phyloP scores from a whole-genome alignment of 192 early-diverging fungal species.

The Phycomyces nitens region DNA sequence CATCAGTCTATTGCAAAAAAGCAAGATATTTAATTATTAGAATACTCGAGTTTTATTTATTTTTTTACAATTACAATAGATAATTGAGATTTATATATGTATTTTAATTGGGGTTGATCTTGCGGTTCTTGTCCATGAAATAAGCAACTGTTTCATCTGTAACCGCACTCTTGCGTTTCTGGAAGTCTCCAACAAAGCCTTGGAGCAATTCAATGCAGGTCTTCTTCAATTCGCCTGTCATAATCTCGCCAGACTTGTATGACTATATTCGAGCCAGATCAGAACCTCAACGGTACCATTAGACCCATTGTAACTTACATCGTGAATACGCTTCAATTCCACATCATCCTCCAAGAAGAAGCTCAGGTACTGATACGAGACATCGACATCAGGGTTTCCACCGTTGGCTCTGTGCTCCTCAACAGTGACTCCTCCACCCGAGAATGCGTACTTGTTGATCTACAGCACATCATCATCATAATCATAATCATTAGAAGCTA shows the following conservation, averaged over 20 bases:
- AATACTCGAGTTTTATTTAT: too few species aligned
- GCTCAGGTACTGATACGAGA: constrained; percentile 88
- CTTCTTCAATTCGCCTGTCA: constrained; percentile 87
- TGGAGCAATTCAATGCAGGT: constrained; percentile 82
- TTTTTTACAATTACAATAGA: too few species aligned
- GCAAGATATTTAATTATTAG: too few species aligned
- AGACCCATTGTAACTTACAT: constrained; percentile 21
- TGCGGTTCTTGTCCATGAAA: constrained; percentile 59
- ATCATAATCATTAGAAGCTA: too few species aligned
- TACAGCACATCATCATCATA: background rate
- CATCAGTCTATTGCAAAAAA: too few species aligned
- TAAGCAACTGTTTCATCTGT: constrained; percentile 59
- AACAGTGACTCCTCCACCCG: constrained; percentile 83
- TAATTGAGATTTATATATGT: background rate
- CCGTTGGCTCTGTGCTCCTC: constrained; percentile 81
- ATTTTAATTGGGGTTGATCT: constrained; percentile 21
- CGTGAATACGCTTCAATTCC: constrained; percentile 68
- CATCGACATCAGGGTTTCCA: constrained; percentile 94
- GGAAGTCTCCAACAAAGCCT: constrained; percentile 74
- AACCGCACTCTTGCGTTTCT: constrained; percentile 61
- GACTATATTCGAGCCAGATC: constrained; percentile 4
- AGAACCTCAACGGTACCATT: background rate
- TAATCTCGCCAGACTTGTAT: constrained; percentile 82
- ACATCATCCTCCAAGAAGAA: constrained; percentile 96
- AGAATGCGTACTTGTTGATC: constrained; percentile 94